Evolutionary conservation across 1,284 basidiomycete genomes (phyloP).

Genomic region (Porphyrellus sp.): DNA sequence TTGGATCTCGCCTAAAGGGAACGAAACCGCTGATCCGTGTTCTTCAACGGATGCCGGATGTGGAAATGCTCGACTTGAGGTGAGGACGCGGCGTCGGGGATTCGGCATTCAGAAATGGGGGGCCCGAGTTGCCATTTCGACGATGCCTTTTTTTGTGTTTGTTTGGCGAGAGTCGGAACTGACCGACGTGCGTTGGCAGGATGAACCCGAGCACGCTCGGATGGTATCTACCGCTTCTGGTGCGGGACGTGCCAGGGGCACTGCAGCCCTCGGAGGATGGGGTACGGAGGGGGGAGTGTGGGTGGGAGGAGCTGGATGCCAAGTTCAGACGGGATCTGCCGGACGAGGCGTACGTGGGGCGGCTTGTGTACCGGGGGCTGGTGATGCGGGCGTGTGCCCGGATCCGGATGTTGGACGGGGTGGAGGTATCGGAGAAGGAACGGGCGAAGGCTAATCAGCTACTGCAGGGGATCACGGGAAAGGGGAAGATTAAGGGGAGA

Average conservation of each 20-base stretch:
- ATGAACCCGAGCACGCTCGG: conserved; percentile 96
- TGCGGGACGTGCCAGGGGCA: conserved; percentile 64
- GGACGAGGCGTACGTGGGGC: conserved; percentile 79
- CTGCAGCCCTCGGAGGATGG: conserved; percentile 56
- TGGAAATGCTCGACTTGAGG: conserved; percentile 90
- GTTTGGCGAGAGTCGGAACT: conserved; percentile 25
- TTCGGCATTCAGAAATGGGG: conserved; percentile 10
- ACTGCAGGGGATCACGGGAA: conserved; percentile 55
- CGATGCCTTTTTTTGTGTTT: not conserved
- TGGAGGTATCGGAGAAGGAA: conserved; percentile 77
- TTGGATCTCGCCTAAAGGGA: conserved; percentile 77
- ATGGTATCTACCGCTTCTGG: conserved; percentile 87
- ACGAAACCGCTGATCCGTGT: conserved; percentile 70
- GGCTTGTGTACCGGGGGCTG: conserved; percentile 84
- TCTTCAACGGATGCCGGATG: conserved; percentile 66
- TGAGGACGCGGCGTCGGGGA: conserved; percentile 42
- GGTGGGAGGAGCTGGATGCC: conserved; percentile 75
- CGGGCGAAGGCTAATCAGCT: conserved; percentile 73
- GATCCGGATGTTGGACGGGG: conserved; percentile 77
- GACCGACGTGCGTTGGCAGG: conserved; percentile 41
- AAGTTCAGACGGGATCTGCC: conserved; percentile 88
- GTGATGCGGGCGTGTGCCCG: conserved; percentile 72
- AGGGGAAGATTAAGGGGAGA: conserved; percentile 35
- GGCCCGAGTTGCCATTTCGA: not conserved
- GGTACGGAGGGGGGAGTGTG: conserved; percentile 30